Evolutionary conservation across 805 yeast species (phyloP).

Genomic region (Cyberlindnera euphorbiae): DNA sequence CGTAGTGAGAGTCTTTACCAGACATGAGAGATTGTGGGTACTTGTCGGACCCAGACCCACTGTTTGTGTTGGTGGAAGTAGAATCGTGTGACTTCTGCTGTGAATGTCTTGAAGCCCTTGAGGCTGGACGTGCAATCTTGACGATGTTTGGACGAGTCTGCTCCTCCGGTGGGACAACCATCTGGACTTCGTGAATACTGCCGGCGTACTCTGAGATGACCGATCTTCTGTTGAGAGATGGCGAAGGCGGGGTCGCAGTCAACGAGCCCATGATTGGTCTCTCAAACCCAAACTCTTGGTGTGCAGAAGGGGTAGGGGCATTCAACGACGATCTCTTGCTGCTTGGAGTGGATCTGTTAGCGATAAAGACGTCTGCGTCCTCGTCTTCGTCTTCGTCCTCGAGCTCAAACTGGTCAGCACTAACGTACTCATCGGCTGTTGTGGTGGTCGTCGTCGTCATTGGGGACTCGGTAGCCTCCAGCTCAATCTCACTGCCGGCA

Average conservation of each 20-base stretch:
- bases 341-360: too few species aligned
- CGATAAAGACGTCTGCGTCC: too few species aligned
- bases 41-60: constrained; percentile 11
- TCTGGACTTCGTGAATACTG: constrained; percentile 24
- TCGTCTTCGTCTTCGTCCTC: too few species aligned
- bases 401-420: too few species aligned
- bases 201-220: constrained; percentile 25
- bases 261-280: constrained; percentile 1
- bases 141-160: constrained; percentile 18
- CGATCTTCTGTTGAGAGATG: constrained; percentile 19
- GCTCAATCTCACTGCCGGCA: neutral
- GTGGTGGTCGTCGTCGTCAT: too few species aligned
- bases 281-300: constrained; percentile 6
- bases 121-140: constrained; percentile 13
- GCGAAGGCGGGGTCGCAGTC: too few species aligned
- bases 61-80: constrained; percentile 2
- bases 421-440: too few species aligned
- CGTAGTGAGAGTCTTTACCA: constrained; percentile 11
- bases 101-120: constrained; percentile 6
- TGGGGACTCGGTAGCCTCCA: too few species aligned
- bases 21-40: constrained; percentile 12
- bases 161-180: constrained; percentile 14
- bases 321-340: too few species aligned
- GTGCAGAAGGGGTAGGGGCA: too few species aligned
- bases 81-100: constrained; percentile 6